Conservation (phyloP, 805 yeast species). For the Lipomyces yamanashiensis region DNA sequence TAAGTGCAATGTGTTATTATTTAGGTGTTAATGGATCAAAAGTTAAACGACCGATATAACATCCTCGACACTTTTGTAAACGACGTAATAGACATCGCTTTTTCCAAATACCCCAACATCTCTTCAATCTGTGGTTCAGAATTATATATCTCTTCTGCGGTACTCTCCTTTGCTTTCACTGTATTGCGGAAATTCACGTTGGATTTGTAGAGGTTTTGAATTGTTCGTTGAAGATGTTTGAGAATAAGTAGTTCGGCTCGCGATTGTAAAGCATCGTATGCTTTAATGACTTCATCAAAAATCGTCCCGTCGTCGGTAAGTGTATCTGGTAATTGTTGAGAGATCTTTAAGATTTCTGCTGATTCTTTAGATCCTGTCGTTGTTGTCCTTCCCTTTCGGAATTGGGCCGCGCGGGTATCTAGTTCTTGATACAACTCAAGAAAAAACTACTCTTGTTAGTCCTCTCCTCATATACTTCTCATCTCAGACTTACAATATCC, state of each 20-base stretch:
- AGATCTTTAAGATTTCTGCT: constrained; percentile 12
- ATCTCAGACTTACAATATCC: constrained; percentile 38
- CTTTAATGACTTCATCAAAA: constrained; percentile 51
- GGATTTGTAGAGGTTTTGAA: constrained; percentile 27
- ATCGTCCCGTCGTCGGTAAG: constrained; percentile 46
- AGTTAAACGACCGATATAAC: constrained; percentile 25
- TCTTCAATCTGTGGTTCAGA: constrained; percentile 18
- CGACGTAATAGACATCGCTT: constrained; percentile 23
- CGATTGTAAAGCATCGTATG: constrained; percentile 46
- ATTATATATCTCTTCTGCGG: constrained; percentile 17
- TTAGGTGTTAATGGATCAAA: background rate
- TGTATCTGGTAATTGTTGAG: constrained; percentile 32
- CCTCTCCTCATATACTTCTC: background rate
- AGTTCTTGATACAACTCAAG: constrained; percentile 50
- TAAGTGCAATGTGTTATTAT: background rate
- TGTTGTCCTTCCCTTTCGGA: constrained; percentile 2
- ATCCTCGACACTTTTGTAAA: constrained; percentile 23
- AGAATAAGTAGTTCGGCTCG: constrained; percentile 44
- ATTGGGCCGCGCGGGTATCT: constrained; percentile 40
- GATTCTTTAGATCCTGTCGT: background rate
- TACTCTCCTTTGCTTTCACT: constrained; percentile 23
- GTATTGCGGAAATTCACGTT: constrained; percentile 22
- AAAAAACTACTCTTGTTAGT: constrained; percentile 43
- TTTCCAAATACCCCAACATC: constrained; percentile 27
- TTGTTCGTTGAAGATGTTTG: constrained; percentile 41